Base-by-base conservation (phyloP, 345 rosid species). In the Salix brachista region DNA sequence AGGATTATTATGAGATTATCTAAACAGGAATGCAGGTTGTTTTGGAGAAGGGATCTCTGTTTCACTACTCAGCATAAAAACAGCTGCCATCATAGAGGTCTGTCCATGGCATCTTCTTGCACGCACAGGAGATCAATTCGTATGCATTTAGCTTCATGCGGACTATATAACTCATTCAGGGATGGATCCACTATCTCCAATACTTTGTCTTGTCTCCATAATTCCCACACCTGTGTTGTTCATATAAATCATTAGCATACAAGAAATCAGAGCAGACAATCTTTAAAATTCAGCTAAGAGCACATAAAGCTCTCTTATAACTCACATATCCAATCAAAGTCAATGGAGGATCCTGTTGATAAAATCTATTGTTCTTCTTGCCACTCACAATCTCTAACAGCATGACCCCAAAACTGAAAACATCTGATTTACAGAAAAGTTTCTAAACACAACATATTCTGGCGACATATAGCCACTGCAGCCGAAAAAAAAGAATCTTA, bases 321-420 rank as follows among this genome's bases (percentile, higher is more conserved):
- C 21, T n/a, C 56, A 69, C 81, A 67, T 73, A 66, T 12, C 73
- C 73, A 6, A 79, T 39, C 25, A 79, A 77, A 46, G 68, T 73
- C n/a, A 73, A 73, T 5, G 67, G 61, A 36, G 67, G 72, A 2
- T 56, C 54, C 23, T 26, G 4, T 21, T 72, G 72, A 30, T 46
- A 52, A 48, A 79, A 79, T 56, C 61, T 62, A 5, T 68, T 52
- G 62, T 67, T 79, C 56, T 67, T 72, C 71, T 67, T 66, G 36
- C 78, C 78, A 73, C 68, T 30, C 3, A 65, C 36, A 30, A 65
- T 65, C 68, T 65, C 68, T 17, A 65, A 3, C 68, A 30, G 14
- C 6, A 79, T 60, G 3, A 79, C 77, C 19, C 81, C 81, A 18
- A 79, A 79, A 48, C 81, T 73, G 74, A 73, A 79, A 42, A 73